Conservation (phyloP, 345 rosid species). For the Hibiscus syriacus region DNA sequence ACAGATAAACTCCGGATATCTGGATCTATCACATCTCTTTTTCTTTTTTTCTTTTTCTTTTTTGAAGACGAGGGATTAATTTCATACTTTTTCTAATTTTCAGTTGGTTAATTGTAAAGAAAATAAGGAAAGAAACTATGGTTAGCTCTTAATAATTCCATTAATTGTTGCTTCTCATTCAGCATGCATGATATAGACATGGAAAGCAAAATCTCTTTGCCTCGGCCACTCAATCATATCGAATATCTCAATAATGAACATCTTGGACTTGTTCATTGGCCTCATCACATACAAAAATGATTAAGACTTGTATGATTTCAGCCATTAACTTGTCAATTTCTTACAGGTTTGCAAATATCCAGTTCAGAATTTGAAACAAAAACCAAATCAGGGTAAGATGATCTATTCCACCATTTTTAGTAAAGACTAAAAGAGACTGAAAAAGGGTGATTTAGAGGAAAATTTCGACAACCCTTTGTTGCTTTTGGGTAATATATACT, state of each 20-base stretch:
- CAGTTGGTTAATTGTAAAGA: neutral
- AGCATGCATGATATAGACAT: slow-evolving; percentile 28
- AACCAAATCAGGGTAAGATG: neutral
- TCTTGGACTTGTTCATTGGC: neutral
- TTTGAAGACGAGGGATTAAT: neutral
- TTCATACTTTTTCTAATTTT: neutral
- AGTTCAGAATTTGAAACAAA: neutral
- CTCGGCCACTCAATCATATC: neutral
- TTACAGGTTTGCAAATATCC: neutral
- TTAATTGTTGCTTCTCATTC: slow-evolving; percentile 29
- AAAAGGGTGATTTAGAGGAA: neutral
- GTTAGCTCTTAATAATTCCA: neutral
- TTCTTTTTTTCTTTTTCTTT: no score
- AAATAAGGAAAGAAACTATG: neutral
- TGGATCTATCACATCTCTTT: neutral
- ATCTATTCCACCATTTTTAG: neutral
- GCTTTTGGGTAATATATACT: neutral
- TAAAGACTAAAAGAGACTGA: neutral
- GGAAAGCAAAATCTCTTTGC: neutral
- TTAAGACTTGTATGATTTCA: neutral
- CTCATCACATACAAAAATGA: neutral
- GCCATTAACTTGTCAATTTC: neutral
- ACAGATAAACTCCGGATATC: neutral
- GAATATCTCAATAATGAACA: neutral
- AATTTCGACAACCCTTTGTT: neutral